These are phyloP conservation scores for Flammula alnicola DNA, from an alignment of 1,284 basidiomycete species.

Conservation along the genomic window DNA sequence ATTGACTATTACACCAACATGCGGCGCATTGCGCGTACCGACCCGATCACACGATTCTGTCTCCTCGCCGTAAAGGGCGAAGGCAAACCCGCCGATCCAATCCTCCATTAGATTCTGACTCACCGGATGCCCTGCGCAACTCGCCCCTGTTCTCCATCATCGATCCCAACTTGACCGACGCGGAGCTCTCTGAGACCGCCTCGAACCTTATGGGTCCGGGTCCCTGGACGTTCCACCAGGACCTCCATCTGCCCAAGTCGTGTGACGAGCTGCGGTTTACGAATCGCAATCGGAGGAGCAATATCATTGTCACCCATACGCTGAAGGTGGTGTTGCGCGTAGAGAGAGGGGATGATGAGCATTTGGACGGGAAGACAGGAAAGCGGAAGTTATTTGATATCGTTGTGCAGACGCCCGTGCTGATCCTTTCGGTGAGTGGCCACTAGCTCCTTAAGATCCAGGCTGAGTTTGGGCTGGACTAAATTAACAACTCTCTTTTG, in stretches of 20 bases:
- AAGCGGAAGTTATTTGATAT: slow-evolving; percentile 89
- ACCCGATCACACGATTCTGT: slow-evolving; percentile 68
- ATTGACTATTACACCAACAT: slow-evolving; percentile 80
- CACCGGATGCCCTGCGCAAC: slow-evolving; percentile 54
- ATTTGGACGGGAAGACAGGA: slow-evolving; percentile 68
- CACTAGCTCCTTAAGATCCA: no score
- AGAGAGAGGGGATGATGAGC: slow-evolving; percentile 75
- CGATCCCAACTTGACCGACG: slow-evolving; percentile 35
- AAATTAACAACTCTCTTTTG: not conserved
- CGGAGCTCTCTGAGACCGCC: slow-evolving; percentile 56
- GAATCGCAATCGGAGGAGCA: slow-evolving; percentile 82
- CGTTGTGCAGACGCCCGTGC: slow-evolving; percentile 83
- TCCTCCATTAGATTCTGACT: slow-evolving; percentile 70
- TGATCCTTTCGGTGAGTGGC: slow-evolving; percentile 80
- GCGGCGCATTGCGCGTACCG: slow-evolving; percentile 76
- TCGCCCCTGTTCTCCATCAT: slow-evolving; percentile 58
- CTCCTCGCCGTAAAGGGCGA: slow-evolving; percentile 72
- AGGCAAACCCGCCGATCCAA: slow-evolving; percentile 49
- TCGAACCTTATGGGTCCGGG: slow-evolving; percentile 75
- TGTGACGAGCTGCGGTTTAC: slow-evolving; percentile 74
- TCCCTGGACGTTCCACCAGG: slow-evolving; percentile 69
- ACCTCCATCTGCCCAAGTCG: slow-evolving; percentile 59
- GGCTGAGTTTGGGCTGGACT: no score
- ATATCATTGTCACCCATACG: slow-evolving; percentile 81
- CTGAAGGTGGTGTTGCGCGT: slow-evolving; percentile 88